Percentiles rank a stretch among this genome's conserved stretches.
These are phyloP conservation scores for Agrocybe pediades DNA, from an alignment of 768 basidiomycete genomes.

Conservation along the genomic window DNA sequence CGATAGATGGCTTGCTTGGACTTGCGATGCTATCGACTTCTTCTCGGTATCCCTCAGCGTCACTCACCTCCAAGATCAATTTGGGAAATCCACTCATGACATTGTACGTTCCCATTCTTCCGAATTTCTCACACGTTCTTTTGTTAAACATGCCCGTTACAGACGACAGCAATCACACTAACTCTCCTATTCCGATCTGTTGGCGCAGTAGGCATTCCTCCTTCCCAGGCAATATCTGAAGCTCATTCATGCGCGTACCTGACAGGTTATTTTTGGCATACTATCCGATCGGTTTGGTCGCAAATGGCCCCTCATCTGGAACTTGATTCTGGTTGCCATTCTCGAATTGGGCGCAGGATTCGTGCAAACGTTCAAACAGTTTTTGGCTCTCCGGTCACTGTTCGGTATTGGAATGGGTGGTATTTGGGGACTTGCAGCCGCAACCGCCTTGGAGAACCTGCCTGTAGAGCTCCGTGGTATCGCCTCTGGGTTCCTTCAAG, in stretches of 20 bases:
- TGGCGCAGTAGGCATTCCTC: conserved; percentile 54
- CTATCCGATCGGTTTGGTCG: conserved; percentile 89
- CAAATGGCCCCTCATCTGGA: conserved; percentile 88
- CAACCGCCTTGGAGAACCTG: conserved; percentile 87
- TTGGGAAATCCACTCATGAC: conserved; percentile 37
- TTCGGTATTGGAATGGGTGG: conserved; percentile 92
- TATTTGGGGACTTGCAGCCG: conserved; percentile 82
- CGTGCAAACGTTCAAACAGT: conserved; percentile 71
- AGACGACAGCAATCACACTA: conserved; percentile 85
- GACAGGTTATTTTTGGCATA: conserved; percentile 73
- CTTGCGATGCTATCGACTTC: conserved; percentile 85
- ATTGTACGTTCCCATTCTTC: conserved; percentile 29
- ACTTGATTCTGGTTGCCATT: conserved; percentile 67
- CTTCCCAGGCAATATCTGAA: not conserved
- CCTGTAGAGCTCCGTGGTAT: conserved; percentile 87
- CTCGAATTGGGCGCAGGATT: conserved; percentile 85
- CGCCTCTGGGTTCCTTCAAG: conserved; percentile 81
- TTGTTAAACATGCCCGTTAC: not conserved
- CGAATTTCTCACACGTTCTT: not conserved
- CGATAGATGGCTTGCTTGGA: conserved; percentile 81
- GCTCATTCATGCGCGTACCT: not conserved
- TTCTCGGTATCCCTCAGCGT: conserved; percentile 74
- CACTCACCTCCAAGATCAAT: conserved; percentile 46
- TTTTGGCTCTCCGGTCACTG: conserved; percentile 80
- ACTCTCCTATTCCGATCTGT: conserved; percentile 89